Base-by-base conservation (phyloP, 148 eudicot genomes). In the Rhododendron ovatum region DNA sequence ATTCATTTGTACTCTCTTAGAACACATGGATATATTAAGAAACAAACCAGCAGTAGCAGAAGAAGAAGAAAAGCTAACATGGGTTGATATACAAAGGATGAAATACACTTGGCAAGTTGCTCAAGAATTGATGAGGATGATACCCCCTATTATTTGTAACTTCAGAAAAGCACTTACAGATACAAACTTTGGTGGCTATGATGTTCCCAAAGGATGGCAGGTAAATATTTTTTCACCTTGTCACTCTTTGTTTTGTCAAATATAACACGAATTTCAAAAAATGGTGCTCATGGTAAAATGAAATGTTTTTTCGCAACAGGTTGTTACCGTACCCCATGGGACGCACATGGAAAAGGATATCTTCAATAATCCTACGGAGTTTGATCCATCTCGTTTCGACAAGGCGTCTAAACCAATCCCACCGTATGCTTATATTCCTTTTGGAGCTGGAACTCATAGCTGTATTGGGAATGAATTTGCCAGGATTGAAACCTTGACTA, bases 151-250 rank as follows among this genome's bases (percentile, higher is more conserved):
- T 41, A 0, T 41, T 41, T 6, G 45, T 5, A 41, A 6, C 45
- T 41, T 41, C 45, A 41, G 45, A 5, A 41, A 41, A 41, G 45
- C 45, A 41, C 7, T 41, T 0, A 41, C 6, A 41, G 45, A 41
- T 41, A 41, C 45, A 6, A 41, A 41, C 45, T 0, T 41, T 5
- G 45, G 45, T 41, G 45, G 82, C 61, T 85, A 77, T 76, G 53
- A 77, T 17, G 78, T 85, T 15, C 86, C 82, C 74, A 77, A 76
- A 77, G 86, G 82, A 41, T 85, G 86, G 86, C 82, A 77, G 86
- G 86, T 85, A 78, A 55, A 14, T 3, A 1, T 55, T 61, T 3
- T 17, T 61, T 24, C 7, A 24, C 10, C 67, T 61, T 24, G 26
- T 22, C 10, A 61, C 26, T 59, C 73, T 67, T 26, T 33, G 2